phyloP scores from a whole-genome alignment of 805 yeast genomes.

The Lipomyces starkeyi region DNA sequence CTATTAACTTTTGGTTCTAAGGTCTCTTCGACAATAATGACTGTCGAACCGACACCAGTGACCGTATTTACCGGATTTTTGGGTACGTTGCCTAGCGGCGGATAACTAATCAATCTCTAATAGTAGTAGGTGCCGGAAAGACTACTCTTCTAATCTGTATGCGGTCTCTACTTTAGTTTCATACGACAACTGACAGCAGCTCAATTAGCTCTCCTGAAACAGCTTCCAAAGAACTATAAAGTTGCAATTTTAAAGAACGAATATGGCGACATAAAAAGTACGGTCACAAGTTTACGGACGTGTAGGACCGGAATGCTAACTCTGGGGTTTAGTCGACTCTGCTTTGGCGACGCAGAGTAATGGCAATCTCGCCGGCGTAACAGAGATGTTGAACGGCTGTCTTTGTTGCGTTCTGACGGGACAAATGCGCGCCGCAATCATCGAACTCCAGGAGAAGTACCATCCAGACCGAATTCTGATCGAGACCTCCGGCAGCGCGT shows the following conservation, averaged over 20 bases:
- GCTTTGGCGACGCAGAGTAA: conserved; percentile 31
- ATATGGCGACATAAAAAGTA: conserved; percentile 38
- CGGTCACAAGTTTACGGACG: background rate
- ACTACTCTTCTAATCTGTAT: conserved; percentile 36
- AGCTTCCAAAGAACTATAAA: conserved; percentile 34
- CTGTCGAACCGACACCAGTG: conserved; percentile 31
- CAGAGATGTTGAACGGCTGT: conserved; percentile 39
- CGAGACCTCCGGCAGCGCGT: conserved; percentile 40
- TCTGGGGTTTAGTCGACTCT: conserved; percentile 29
- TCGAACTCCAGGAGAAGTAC: conserved; percentile 31
- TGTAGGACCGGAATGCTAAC: background rate
- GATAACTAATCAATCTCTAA: background rate
- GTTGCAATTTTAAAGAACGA: conserved; percentile 38
- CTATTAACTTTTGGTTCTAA: background rate
- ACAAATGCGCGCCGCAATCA: conserved; percentile 37
- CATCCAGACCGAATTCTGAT: conserved; percentile 36
- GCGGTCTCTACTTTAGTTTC: background rate
- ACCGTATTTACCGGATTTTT: conserved; percentile 39
- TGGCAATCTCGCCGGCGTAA: conserved; percentile 35
- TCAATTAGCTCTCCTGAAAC: conserved; percentile 30
- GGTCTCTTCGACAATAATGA: conserved; percentile 7
- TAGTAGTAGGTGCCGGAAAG: conserved; percentile 36
- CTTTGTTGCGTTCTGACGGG: conserved; percentile 39
- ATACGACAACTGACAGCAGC: background rate
- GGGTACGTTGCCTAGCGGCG: conserved; percentile 16